Base-by-base conservation (phyloP, 1,284 basidiomycete species). In the Malassezia obtusa region DNA sequence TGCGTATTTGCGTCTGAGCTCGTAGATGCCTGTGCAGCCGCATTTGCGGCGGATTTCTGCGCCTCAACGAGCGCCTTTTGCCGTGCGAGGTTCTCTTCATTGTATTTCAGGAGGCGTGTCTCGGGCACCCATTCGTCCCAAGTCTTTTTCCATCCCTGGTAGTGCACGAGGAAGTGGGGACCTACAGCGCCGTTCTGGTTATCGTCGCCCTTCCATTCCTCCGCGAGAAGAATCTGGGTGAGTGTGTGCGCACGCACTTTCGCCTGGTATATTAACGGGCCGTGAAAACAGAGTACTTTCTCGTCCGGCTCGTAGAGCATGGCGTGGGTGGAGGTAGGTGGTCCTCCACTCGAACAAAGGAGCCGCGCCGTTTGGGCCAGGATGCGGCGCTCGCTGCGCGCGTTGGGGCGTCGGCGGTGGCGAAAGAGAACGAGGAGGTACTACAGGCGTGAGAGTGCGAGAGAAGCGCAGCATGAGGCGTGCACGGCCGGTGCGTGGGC, bases 91-190 rank as follows among this genome's bases (percentile, higher is more conserved):
- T 90, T 92, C 39, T 81, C 79, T 59, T 94, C 89, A 69, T 86
- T 89, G 66, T 81, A 80, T 75, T 96, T 96, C 52, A 96, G 79
- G 43, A 96, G 77, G 4, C 94, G 84, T 17, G 76, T 75, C 38
- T 83, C 81, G 1, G 88, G 86, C 0, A 96, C 92, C 89, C 89
- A 96, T 79, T 98, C 92, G 77, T 96, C 92, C 92, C 92, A 96
- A 58, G 87, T 91, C 76, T 90, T 87, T 75, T 96, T 98, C 94
- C 94, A 99, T 4, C 94, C 94, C 74, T 94, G 91, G 79, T 99
- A 99, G 76, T 99, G 94, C 22, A 99, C 91, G 60, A 87, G 84
- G 75, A 89, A 98, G 67, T 94, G 87, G 5, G 83, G 82, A 1
- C 89, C 89, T 1, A 81, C 76, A 5, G 78, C 75, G 3, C 85